phyloP scores from a whole-genome alignment of 108 stramenopile genomes.

The Cyclostephanos tholiformis region DNA sequence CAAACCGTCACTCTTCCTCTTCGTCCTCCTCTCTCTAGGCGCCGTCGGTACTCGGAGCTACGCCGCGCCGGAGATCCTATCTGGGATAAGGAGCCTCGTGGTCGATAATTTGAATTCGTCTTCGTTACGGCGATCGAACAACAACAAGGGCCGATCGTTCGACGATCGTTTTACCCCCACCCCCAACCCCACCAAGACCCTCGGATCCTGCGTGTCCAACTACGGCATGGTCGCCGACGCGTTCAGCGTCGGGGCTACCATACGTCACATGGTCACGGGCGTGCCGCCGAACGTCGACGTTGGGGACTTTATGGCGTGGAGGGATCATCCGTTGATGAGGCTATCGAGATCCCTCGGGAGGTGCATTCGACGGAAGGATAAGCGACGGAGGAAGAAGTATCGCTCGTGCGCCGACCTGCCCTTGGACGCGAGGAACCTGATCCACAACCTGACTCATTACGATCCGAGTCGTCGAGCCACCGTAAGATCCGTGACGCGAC shows the following conservation, averaged over 20 bases:
- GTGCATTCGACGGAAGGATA: background rate
- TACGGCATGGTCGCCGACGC: slow-evolving; percentile 91
- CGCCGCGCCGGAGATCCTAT: slow-evolving; percentile 81
- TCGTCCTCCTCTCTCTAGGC: background rate
- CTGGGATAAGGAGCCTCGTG: slow-evolving; percentile 21
- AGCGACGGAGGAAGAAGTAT: slow-evolving; percentile 28
- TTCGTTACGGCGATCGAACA: background rate
- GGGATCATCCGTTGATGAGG: slow-evolving; percentile 31
- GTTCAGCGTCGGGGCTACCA: slow-evolving; percentile 80
- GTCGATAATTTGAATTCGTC: slow-evolving; percentile 11
- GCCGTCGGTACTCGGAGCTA: slow-evolving; percentile 82
- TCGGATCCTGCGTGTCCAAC: slow-evolving; percentile 75
- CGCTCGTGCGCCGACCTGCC: slow-evolving; percentile 34
- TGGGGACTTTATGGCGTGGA: slow-evolving; percentile 61
- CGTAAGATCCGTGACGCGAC: slow-evolving; percentile 22
- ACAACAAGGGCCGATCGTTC: background rate
- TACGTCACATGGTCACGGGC: slow-evolving; percentile 79
- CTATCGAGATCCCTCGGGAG: slow-evolving; percentile 27
- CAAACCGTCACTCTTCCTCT: too few relatives aligned
- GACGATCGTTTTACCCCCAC: slow-evolving; percentile 25
- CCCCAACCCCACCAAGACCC: slow-evolving; percentile 38
- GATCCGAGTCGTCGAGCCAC: slow-evolving; percentile 28
- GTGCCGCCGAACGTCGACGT: slow-evolving; percentile 75
- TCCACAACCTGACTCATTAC: slow-evolving; percentile 33
- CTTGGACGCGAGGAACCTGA: slow-evolving; percentile 20